Base-by-base conservation (phyloP, 192 early-diverging fungal species). In the Thoreauomyces humboldtii region DNA sequence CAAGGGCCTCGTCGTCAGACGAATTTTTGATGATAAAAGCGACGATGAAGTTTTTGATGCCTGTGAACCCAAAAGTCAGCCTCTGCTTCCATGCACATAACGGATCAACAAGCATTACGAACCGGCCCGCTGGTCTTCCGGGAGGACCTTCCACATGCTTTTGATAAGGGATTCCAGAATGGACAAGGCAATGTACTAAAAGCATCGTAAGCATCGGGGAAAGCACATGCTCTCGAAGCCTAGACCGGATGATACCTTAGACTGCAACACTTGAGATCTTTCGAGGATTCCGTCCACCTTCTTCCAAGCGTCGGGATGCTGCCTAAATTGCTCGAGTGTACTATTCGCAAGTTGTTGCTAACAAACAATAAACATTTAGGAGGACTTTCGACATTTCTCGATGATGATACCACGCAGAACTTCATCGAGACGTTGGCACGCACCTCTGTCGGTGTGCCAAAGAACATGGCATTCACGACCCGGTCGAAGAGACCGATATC, bases 121-220 rank as follows among this genome's bases (percentile, higher is more conserved):
- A 90, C 91, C 89, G 48, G 87, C 81, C 67, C 93, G 85, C 66
- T 94, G 87, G 41, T 88, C 89, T 25, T 73, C 77, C 22, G 89
- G 91, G 48, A 98, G 80, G 21, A 92, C 89, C 77, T 99, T 99
- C 97, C 97, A 99, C 78, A 92, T 86, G 34, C 91, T 95, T 75
- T 95, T 92, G 73, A 99, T 91, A 28, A 98, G 84, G 70, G 89
- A 91, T 72, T 98, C 97, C 47, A 99, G 78, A 38, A 99, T 89
- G 61, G 88, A 85, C 50, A 99, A 82, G 54, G 93, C 97, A 73
- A 99, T 85, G 69, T 87, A 94, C 93, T 96, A 73, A 38, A n/a
- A n/a, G n/a, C n/a, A n/a, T n/a, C n/a, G n/a, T n/a, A n/a, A n/a
- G n/a, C n/a, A n/a, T n/a, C n/a, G n/a, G n/a, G n/a, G n/a, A n/a